Conservation (phyloP, 345 rosid species). For the Boechera retrofracta region DNA sequence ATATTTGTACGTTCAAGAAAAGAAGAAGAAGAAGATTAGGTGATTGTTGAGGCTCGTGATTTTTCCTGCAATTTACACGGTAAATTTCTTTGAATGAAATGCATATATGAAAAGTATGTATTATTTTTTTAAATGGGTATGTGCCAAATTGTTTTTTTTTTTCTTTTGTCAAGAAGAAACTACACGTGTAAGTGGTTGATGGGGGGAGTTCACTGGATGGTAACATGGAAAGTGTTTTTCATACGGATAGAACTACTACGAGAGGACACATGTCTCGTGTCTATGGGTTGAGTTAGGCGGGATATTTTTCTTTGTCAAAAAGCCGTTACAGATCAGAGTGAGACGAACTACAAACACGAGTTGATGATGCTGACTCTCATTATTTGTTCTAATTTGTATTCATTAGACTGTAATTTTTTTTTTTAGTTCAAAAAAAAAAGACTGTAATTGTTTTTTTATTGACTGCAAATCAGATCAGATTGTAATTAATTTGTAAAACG, state of each 20-base stretch:
- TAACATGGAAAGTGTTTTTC: slow-evolving; percentile 34
- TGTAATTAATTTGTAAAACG: not conserved
- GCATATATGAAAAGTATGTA: not conserved
- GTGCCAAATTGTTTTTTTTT: slow-evolving; percentile 20
- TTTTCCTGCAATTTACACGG: not conserved
- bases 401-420: not conserved
- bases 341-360: slow-evolving; percentile 23
- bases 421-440: not conserved
- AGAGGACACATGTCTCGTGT: slow-evolving; percentile 29
- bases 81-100: slow-evolving; percentile 13
- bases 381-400: not conserved
- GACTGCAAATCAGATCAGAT: not conserved
- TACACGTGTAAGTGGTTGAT: slow-evolving; percentile 39
- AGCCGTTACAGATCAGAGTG: slow-evolving; percentile 20
- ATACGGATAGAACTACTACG: slow-evolving; percentile 23
- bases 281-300: slow-evolving; percentile 42
- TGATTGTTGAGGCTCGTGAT: too few species aligned
- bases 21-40: too few species aligned
- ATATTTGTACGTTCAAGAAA: not conserved
- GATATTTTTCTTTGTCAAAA: slow-evolving; percentile 34
- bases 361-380: slow-evolving; percentile 12
- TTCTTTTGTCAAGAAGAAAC: not conserved
- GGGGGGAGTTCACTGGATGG: slow-evolving; percentile 19
- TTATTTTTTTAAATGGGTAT: not conserved
- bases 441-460: not conserved